A percentile compares a stretch with the other conserved stretches of the same genome.
Conservation (phyloP, 352 stramenopile genomes). For the Phytophthora lateralis region DNA sequence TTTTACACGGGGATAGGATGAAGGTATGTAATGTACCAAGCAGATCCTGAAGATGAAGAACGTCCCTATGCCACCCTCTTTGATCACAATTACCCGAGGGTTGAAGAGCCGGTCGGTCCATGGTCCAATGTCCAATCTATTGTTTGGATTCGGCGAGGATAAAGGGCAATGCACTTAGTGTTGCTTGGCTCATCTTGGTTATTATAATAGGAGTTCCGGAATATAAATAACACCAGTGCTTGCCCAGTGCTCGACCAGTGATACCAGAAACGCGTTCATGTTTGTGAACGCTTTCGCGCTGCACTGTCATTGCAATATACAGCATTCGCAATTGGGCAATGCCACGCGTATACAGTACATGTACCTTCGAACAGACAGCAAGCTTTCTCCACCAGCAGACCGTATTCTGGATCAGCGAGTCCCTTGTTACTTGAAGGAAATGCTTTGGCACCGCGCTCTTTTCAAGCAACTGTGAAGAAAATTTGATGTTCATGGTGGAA, state of each 20-base stretch:
- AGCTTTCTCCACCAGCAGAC: background rate
- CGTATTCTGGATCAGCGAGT: background rate
- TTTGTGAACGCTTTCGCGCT: background rate
- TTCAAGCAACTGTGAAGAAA: background rate
- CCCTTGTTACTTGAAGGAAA: background rate
- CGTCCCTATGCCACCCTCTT: background rate
- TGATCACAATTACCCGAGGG: background rate
- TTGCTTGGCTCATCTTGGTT: no score
- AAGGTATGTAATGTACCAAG: slow-evolving; percentile 19
- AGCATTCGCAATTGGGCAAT: background rate
- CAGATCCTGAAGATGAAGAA: slow-evolving; percentile 19
- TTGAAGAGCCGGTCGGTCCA: background rate
- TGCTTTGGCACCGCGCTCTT: background rate
- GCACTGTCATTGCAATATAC: background rate
- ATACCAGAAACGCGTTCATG: background rate
- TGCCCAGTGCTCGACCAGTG: no score
- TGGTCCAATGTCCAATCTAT: background rate
- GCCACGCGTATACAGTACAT: background rate
- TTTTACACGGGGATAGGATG: slow-evolving; percentile 25
- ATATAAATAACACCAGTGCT: no score
- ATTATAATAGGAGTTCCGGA: background rate
- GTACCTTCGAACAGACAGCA: background rate
- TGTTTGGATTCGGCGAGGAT: background rate
- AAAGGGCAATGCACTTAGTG: background rate
- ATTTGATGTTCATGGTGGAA: background rate